Conservation (phyloP, 2,329 filamentous ascomycete genomes). For the Acephala macrosclerotiorum region DNA sequence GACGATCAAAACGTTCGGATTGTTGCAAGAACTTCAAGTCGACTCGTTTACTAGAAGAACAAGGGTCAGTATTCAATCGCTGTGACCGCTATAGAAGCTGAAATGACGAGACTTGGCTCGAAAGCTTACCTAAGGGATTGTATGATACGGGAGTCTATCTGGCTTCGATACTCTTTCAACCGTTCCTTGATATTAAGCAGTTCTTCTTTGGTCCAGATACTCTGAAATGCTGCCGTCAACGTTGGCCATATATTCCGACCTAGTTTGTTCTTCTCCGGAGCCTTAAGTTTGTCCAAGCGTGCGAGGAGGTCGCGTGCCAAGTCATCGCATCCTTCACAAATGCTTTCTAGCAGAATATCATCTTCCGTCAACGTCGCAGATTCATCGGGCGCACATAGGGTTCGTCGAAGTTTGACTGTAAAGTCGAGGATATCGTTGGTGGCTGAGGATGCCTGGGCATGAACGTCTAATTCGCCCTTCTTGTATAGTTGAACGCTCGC, state of each 20-base stretch:
- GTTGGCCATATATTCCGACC: slow-evolving; percentile 1
- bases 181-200: neutral
- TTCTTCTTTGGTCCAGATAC: neutral
- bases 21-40: neutral
- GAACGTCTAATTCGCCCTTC: slow-evolving; percentile 7
- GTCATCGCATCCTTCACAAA: slow-evolving; percentile 5
- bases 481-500: slow-evolving; percentile 24
- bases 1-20: slow-evolving; percentile 9
- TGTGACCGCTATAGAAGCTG: no score
- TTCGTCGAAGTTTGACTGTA: neutral
- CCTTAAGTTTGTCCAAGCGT: neutral
- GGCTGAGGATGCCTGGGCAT: neutral
- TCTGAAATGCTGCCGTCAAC: neutral
- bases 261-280: neutral
- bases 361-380: slow-evolving; percentile 5
- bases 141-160: slow-evolving; percentile 10
- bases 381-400: neutral
- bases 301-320: neutral
- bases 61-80: no score
- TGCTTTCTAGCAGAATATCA: neutral
- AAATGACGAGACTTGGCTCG: no score
- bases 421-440: slow-evolving; percentile 13
- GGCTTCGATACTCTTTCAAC: slow-evolving; percentile 5
- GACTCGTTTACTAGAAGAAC: neutral
- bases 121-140: neutral